These are phyloP conservation scores for Suillus subaureus DNA, from an alignment of 768 basidiomycete genomes.

Conservation along the genomic window DNA sequence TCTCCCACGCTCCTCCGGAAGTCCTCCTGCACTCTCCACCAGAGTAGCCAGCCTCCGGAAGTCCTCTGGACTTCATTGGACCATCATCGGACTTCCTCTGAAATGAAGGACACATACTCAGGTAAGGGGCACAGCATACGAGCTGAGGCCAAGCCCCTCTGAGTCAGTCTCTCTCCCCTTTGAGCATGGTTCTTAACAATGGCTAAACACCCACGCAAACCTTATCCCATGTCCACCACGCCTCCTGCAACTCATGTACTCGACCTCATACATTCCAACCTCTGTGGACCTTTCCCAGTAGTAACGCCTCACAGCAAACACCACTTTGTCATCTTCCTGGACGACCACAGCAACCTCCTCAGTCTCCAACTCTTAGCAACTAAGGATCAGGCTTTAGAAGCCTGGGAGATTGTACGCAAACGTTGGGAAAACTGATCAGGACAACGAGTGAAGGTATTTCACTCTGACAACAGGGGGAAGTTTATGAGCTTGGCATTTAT, in stretches of 20 bases:
- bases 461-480: background rate
- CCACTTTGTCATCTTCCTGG: background rate
- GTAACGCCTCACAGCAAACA: background rate
- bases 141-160: too few relatives aligned
- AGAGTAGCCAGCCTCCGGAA: too few relatives aligned
- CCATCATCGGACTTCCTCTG: too few relatives aligned
- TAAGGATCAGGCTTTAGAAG: background rate
- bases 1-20: too few relatives aligned
- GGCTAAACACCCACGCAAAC: background rate
- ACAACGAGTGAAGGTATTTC: fast-evolving
- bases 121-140: too few relatives aligned
- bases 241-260: background rate
- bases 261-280: background rate
- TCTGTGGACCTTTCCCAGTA: background rate
- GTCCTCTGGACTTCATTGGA: too few relatives aligned
- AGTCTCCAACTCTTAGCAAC: background rate
- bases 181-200: too few relatives aligned
- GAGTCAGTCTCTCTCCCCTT: too few relatives aligned
- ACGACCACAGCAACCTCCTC: background rate
- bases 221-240: background rate
- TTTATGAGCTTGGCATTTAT: too few relatives aligned
- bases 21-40: too few relatives aligned
- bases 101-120: too few relatives aligned
- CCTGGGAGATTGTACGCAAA: background rate
- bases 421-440: background rate